Evolutionary conservation across 352 stramenopile genomes (phyloP), one percentile per base, ranked within the genome.

Genomic region (Phytophthora pisi): DNA sequence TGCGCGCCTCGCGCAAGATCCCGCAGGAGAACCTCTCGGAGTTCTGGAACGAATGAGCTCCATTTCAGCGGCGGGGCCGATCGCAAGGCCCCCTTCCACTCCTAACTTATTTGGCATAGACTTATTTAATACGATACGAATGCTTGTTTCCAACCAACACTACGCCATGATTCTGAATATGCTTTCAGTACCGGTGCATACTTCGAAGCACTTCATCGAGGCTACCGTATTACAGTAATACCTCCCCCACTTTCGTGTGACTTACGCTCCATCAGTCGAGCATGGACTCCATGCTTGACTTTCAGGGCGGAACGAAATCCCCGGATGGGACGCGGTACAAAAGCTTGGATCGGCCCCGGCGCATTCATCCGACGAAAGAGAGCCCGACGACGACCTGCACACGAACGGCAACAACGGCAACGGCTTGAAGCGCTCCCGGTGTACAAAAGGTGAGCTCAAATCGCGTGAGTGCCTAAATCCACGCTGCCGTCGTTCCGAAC

Each of bases 21-120:
- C 86, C 86, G 18, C 66, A 71, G 24, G 75, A 87, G 46, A 94
- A 94, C 72, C 78, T 87, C 59, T 92, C 86, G 60, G 81, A 92
- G 68, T 88, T 92, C 55, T 94, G 86, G 86, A 76, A 76, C 64
- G 55, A 79, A 61, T 72, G 64, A 79, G 50, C 23, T 15, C 49
- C 38, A 13, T 30, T 30, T 30, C 50, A 38, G 16, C 42, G 51
- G 42, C 45, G 28, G 57, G 50, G 51, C 64, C 26, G 69, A 67
- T 65, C 30, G 64, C 45, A 30, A 74, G 66, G 61, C 57, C 52
- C 24, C 53, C 8, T 20, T 16, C 30, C 10, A 59, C 58, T 72
- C 43, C 47, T 77, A 77, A 77, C 69, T 73, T 76, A 76, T 70
- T 76, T 24, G 58, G 34, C 54, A 74, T 74, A 77, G 60, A 67